Base-by-base conservation (phyloP, 768 basidiomycete species). In the Trametes villosa region DNA sequence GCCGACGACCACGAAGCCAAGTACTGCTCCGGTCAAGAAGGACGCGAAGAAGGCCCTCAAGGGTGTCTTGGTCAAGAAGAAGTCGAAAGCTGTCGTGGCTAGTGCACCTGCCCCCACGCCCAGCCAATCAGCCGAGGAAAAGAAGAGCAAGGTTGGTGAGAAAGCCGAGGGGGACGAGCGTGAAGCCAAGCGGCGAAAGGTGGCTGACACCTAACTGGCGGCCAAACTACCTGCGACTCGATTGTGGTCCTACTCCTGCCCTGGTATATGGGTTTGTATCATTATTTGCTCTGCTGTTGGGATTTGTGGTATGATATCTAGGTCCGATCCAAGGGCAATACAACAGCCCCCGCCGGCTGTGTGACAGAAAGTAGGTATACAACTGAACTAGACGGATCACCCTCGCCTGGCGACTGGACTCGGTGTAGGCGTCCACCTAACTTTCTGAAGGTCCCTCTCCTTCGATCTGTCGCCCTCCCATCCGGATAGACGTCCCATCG, bases 361-460 rank as follows among this genome's bases (percentile, higher is more conserved):
- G 27, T 29, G 27, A 45, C 27, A 7, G 17, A 20, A 18, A 57
- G 34, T 50, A 48, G n/a, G n/a, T 18, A n/a, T 31, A 30, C 30
- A 27, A 53, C 29, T n/a, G n/a, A n/a, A n/a, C n/a, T n/a, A n/a
- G n/a, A n/a, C 15, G 26, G 20, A 11, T 61, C 55, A 67, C 38
- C 65, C 61, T 65, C 72, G 57, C 62, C 85, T 76, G 33, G 77
- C 70, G 18, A 75, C 73, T n/a, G 79, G 69, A 62, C 70, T 74
- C 59, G 87, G 90, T 38, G 89, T 92, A 9, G 91, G 91, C 42
- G 91, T 93, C 91, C 91, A 93, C 68, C 91, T 76, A 22, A 90
- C 80, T 31, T 78, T 79, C 64, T 82, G 84, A 49, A 91, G 67
- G 65, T 91, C 90, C 61, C 79, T 83, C 59, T 87, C 87, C 70